Evolutionary conservation across 176 grass and related monocot species (phyloP), one percentile per base, ranked within the genome.

Genomic region (Aechmea fasciata): DNA sequence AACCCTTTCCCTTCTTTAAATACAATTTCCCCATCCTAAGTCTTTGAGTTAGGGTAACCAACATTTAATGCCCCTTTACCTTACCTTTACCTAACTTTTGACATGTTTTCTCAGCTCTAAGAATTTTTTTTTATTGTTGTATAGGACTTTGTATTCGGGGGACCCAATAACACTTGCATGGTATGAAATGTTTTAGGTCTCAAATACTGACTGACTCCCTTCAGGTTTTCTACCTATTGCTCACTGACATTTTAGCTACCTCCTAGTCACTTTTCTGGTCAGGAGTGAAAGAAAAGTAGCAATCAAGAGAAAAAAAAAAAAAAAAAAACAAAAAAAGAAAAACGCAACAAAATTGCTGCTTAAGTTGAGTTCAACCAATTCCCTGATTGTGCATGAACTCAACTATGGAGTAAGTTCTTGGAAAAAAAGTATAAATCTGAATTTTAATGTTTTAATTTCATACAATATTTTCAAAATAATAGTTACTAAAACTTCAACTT

Each of bases 1-100:
- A 63, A 63, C 57, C 57, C n/a, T 23, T 62, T 22, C 57, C 11
- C 57, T 11, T 22, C 15, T 24, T 63, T 24, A 63, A 63, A 24
- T 63, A 63, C 57, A 1, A n/a, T 23, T 20, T 10, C 15, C 3
- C 18, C 57, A 63, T 24, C 19, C 57, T 63, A 6, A 63, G 18
- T 17, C 18, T 63, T 63, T 11, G 14, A 63, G 4, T 24, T 63
- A 63, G 18, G 9, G 57, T 24, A 63, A 11, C 57, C 57, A 63
- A 22, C 57, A 20, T 23, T 63, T 63, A 63, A 24, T 63, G 57
- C 57, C 57, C 18, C 11, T 17, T 63, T 20, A 63, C 57, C 57
- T 63, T 63, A 63, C 57, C n/a, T 24, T 10, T 63, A 63, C 57
- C 57, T 63, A 63, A 63, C 57, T 63, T 22, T 63, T 9, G 57